Evolutionary conservation across 257 asterid species (phyloP).

Genomic region (Nicotiana tomentosiformis): DNA sequence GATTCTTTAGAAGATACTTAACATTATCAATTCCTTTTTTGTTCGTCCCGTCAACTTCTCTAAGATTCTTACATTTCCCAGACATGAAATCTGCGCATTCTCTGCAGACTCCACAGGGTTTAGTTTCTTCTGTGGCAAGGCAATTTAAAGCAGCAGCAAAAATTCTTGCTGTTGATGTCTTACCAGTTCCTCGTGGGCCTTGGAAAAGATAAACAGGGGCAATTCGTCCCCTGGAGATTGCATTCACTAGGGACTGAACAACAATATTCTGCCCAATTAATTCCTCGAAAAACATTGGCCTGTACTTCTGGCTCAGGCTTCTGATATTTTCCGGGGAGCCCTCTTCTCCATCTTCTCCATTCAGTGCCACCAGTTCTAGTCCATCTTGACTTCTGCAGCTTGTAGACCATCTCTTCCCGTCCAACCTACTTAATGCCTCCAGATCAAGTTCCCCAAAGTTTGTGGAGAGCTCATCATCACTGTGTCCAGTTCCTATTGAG

Average conservation of each 20-base stretch:
- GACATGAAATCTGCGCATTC: conserved; percentile 69
- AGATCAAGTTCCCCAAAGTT: conserved; percentile 75
- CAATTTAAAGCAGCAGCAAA: conserved; percentile 89
- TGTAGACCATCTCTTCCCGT: conserved; percentile 81
- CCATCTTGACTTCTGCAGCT: conserved; percentile 83
- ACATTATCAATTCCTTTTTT: conserved; percentile 56
- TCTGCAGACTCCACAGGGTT: conserved; percentile 92
- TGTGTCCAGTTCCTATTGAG: conserved; percentile 49
- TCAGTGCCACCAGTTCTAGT: conserved; percentile 42
- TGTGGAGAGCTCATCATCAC: conserved; percentile 73
- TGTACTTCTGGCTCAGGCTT: conserved; percentile 76
- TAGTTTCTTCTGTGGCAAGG: conserved; percentile 67
- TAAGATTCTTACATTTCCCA: conserved; percentile 53
- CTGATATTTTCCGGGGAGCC: conserved; percentile 59
- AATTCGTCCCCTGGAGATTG: conserved; percentile 59
- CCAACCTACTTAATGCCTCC: conserved; percentile 83
- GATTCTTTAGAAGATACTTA: conserved; percentile 47
- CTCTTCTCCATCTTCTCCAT: conserved; percentile 45
- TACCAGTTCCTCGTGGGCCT: conserved; percentile 98
- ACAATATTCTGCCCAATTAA: conserved; percentile 80
- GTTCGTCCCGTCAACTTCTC: conserved; percentile 75
- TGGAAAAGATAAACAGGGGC: conserved; percentile 88
- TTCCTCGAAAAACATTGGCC: conserved; percentile 88
- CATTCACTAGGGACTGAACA: conserved; percentile 65
- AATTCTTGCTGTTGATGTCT: conserved; percentile 78